Percentiles rank a stretch among this genome's conserved stretches.
phyloP scores from a whole-genome alignment of 2,329 filamentous ascomycete genomes.

The Calycina marina region DNA sequence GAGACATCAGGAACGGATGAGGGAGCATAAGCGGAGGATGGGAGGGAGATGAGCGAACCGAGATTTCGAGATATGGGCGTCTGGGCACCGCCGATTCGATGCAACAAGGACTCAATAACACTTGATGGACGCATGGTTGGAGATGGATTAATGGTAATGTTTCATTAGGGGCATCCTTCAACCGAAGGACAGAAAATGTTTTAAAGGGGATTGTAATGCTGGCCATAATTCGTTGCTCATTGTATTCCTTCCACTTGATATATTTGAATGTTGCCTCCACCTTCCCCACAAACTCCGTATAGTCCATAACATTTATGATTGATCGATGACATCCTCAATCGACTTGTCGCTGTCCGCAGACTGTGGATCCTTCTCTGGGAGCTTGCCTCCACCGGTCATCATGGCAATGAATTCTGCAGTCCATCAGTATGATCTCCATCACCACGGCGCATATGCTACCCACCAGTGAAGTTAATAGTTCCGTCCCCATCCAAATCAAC shows the following conservation, averaged over 20 bases:
- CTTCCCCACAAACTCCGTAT: too few relatives aligned
- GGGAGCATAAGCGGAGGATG: neutral
- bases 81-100: too few relatives aligned
- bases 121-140: neutral
- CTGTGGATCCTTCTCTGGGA: neutral
- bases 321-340: neutral
- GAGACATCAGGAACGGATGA: neutral
- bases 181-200: too few relatives aligned
- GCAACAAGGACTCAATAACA: too few relatives aligned
- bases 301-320: neutral
- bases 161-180: too few relatives aligned
- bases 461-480: neutral
- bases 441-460: neutral
- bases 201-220: too few relatives aligned
- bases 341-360: neutral
- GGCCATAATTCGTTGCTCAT: too few relatives aligned
- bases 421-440: neutral
- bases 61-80: too few relatives aligned
- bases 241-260: too few relatives aligned
- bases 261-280: too few relatives aligned
- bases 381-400: neutral
- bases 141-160: too few relatives aligned
- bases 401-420: neutral
- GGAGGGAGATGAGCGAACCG: neutral
- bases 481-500: neutral